Evolutionary conservation across 75 land plant genomes (phyloP), one percentile per base, ranked within the genome.

Genomic region (Sequoiadendron giganteum): DNA sequence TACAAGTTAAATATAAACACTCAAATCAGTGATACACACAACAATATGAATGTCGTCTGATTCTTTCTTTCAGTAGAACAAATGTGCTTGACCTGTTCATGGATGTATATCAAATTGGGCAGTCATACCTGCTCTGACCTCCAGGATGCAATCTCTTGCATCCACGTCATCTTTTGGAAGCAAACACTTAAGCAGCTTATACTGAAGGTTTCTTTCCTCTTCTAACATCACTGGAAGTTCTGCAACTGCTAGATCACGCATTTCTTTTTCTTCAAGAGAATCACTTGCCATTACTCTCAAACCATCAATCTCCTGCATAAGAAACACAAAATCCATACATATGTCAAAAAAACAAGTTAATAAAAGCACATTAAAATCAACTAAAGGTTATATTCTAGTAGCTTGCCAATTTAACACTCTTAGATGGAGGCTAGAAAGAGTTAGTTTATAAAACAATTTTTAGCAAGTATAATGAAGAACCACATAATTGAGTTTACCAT

Each of bases 111-210:
- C 86, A 84, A 84, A 56, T 84, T 84, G 48, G 85, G 38, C 5
- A 65, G 77, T 34, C 78, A 81, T 93, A 95, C 99, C 99, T 90
- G 99, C 99, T 93, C 99, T 94, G 91, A 98, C 99, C 90, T 98
- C 99, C 87, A 98, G 89, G 52, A 98, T 98, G 88, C 95, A 97
- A 89, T 93, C 97, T 61, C 97, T 93, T 52, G 90, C 95, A 95
- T 98, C 99, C 81, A 98, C 99, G 86, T 98, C 99, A 90, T 98
- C 99, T 88, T 92, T 95, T 28, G 99, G 99, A 90, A 98, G 97
- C 88, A 98, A 92, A 61, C 91, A 90, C 47, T 91, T 93, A 9
- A 98, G 92, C 81, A 98, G 78, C 25, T 88, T 87, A 79, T 90
- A 88, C 87, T 91, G 99, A 81, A 93, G 73, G 56, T 87, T 89